A percentile compares a stretch with the other conserved stretches of the same genome.
phyloP scores from a whole-genome alignment of 768 basidiomycete genomes.

The Lactarius quietus region DNA sequence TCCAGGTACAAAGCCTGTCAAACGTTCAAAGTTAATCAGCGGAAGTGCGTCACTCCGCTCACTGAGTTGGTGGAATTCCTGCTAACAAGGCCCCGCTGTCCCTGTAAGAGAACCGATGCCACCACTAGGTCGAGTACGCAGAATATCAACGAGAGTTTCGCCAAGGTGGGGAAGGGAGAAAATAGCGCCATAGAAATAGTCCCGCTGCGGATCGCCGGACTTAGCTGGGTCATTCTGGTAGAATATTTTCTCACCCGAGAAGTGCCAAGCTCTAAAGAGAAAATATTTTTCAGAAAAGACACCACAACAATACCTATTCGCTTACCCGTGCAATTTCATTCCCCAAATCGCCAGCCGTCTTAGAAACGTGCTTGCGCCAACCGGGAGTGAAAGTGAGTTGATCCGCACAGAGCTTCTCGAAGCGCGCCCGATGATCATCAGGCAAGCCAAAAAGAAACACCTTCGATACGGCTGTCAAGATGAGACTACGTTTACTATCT shows the following conservation, averaged over 20 bases:
- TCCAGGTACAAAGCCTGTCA: slow-evolving; percentile 1
- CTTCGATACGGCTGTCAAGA: neutral
- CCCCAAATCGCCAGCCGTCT: slow-evolving; percentile 3
- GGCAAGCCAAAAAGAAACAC: slow-evolving; percentile 9
- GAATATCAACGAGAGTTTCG: neutral
- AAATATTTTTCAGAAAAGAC: neutral
- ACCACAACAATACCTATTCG: neutral
- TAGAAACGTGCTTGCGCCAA: slow-evolving; percentile 15
- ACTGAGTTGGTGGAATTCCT: neutral
- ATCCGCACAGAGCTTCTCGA: slow-evolving; percentile 11
- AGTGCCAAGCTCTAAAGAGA: slow-evolving; percentile 3
- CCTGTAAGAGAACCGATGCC: neutral
- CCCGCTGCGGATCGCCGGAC: neutral
- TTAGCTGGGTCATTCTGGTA: neutral
- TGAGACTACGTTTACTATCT: neutral
- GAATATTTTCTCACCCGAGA: neutral
- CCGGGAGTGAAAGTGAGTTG: neutral
- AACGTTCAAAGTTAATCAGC: neutral
- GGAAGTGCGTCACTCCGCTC: neutral
- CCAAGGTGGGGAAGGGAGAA: neutral
- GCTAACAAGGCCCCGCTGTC: neutral
- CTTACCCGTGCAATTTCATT: slow-evolving; percentile 3
- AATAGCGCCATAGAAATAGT: slow-evolving; percentile 4
- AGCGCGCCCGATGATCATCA: neutral
- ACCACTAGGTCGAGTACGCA: neutral